Conservation (phyloP, 2,329 filamentous ascomycete species). For the Colletotrichum sublineola region DNA sequence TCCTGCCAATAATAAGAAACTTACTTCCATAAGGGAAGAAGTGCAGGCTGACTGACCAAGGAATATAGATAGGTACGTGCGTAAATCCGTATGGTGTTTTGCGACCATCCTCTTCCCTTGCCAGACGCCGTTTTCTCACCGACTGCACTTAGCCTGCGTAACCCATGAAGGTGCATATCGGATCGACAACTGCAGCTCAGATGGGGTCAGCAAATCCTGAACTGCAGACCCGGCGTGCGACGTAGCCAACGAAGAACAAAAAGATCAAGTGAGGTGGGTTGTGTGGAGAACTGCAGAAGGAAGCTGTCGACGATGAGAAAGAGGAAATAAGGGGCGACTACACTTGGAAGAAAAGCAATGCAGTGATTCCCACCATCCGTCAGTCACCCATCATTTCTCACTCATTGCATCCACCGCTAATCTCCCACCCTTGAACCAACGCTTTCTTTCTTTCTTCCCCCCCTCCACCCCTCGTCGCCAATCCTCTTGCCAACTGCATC, state of each 20-base stretch:
- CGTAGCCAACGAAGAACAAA: slow-evolving; percentile 2
- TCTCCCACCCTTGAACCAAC: slow-evolving; percentile 18
- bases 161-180: slow-evolving; percentile 30
- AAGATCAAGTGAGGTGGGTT: neutral
- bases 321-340: neutral
- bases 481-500: slow-evolving; percentile 17
- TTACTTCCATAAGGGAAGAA: neutral
- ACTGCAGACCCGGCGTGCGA: neutral
- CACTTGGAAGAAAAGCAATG: slow-evolving; percentile 23
- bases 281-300: slow-evolving; percentile 10
- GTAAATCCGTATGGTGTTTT: slow-evolving; percentile 24
- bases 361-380: slow-evolving; percentile 22
- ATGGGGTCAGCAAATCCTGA: slow-evolving; percentile 1
- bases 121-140: slow-evolving; percentile 37
- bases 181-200: slow-evolving; percentile 31
- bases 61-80: slow-evolving; percentile 23
- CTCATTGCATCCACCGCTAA: slow-evolving; percentile 29
- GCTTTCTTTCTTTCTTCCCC: slow-evolving; percentile 16
- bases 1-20: slow-evolving; percentile 5
- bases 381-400: slow-evolving; percentile 32
- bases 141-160: slow-evolving; percentile 23
- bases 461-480: neutral
- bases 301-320: neutral
- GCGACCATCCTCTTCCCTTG: neutral
- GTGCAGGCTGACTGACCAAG: neutral